Evolutionary conservation across 331 rosid genomes (phyloP).

Genomic region (Rosa hybrid): DNA sequence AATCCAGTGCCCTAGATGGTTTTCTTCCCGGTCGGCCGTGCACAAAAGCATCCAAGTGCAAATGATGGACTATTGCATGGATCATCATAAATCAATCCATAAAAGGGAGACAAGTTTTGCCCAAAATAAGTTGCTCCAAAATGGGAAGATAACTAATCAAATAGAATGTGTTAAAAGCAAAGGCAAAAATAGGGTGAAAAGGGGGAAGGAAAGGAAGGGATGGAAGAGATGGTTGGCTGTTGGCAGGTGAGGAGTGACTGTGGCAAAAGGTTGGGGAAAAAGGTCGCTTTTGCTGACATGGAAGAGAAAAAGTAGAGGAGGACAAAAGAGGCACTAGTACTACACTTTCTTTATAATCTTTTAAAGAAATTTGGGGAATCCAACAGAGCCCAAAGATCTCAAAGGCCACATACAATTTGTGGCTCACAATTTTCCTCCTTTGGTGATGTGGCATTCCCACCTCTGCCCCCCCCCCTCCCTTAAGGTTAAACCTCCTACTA

Average conservation of each 20-base stretch:
- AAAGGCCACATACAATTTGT: constrained; percentile 67
- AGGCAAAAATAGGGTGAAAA: neutral
- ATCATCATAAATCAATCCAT: neutral
- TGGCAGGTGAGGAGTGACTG: constrained; percentile 3
- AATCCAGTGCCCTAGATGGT: too few species aligned
- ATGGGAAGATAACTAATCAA: neutral
- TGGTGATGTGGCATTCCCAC: constrained; percentile 60
- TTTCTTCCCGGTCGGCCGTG: too few species aligned
- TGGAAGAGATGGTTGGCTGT: neutral
- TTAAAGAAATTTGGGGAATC: constrained; percentile 56
- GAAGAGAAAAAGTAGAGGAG: constrained; percentile 37
- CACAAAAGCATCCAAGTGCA: neutral
- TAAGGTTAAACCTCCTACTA: neutral
- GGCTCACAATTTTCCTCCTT: constrained; percentile 60
- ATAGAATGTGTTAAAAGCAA: neutral
- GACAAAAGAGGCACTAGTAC: constrained; percentile 39
- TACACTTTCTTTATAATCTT: constrained; percentile 20
- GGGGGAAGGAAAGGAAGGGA: neutral
- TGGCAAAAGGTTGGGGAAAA: neutral
- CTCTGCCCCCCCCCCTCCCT: constrained; percentile 4
- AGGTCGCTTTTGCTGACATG: constrained; percentile 30
- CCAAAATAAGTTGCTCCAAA: neutral
- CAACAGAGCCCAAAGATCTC: constrained; percentile 60
- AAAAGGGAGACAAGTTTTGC: neutral
- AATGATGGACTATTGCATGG: neutral